Percentiles rank a stretch among this genome's conserved stretches.
These are phyloP conservation scores for Hypoxylon sp. DNA, from an alignment of 2,329 filamentous ascomycete genomes.

Conservation along the genomic window DNA sequence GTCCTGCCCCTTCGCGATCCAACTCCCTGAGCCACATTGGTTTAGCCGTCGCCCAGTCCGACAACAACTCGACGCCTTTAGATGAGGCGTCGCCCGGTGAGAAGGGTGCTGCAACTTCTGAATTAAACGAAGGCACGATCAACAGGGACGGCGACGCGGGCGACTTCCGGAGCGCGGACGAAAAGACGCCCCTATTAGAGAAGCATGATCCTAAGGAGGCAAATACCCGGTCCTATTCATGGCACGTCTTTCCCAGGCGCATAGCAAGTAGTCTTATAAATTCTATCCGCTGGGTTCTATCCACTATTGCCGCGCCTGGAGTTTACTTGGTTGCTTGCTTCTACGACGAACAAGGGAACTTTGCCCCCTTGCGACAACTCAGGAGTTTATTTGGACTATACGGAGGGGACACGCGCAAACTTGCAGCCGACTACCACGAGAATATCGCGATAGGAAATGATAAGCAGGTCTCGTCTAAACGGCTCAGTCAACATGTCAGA, in stretches of 20 bases:
- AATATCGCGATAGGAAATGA: conserved; percentile 53
- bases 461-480: conserved; percentile 47
- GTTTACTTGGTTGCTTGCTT: conserved; percentile 87
- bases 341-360: conserved; percentile 83
- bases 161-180: conserved; percentile 61
- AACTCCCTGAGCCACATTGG: conserved; percentile 72
- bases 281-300: conserved; percentile 83
- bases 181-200: conserved; percentile 78
- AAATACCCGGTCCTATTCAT: conserved; percentile 60
- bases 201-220: conserved; percentile 54
- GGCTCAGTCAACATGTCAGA: conserved; percentile 50
- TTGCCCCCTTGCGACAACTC: conserved; percentile 82
- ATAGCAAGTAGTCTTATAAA: conserved; percentile 80
- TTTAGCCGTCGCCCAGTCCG: conserved; percentile 60
- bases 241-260: conserved; percentile 74
- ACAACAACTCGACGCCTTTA: conserved; percentile 50
- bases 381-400: conserved; percentile 72
- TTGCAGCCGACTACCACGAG: conserved; percentile 60
- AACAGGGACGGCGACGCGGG: conserved; percentile 55
- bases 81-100: conserved; percentile 55
- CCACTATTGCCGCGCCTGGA: conserved; percentile 83
- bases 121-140: conserved; percentile 57
- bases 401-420: conserved; percentile 63
- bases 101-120: conserved; percentile 50
- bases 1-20: conserved; percentile 69